Conservation (phyloP, 164 flowering plant genomes). For the Kalanchoe fedtschenkoi region DNA sequence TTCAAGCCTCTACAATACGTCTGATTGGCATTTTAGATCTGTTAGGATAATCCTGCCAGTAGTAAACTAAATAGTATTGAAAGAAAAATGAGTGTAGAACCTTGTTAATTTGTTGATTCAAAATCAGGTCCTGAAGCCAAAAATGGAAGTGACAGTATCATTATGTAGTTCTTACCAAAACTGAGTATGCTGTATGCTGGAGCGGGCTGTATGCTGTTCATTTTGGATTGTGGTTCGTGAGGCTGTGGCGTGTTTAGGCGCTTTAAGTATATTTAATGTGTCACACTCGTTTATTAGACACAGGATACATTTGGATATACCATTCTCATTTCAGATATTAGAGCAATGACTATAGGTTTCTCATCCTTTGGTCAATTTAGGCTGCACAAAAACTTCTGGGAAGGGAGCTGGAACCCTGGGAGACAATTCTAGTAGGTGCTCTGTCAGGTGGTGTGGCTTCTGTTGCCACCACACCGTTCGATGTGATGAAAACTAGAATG, state of each 20-base stretch:
- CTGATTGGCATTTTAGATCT: not conserved
- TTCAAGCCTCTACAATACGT: not conserved
- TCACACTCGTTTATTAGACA: not conserved
- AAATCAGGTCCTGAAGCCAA: not conserved
- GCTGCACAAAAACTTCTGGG: constrained; percentile 50
- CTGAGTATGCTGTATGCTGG: too few species aligned
- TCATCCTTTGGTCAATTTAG: constrained; percentile 18
- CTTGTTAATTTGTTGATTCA: too few species aligned
- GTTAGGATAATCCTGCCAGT: too few species aligned
- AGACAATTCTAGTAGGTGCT: constrained; percentile 82
- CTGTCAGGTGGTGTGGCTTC: constrained; percentile 93
- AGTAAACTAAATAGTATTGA: not conserved
- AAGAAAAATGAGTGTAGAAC: not conserved
- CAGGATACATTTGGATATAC: not conserved
- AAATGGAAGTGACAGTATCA: not conserved
- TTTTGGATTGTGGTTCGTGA: not conserved
- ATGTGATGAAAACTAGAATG: constrained; percentile 94
- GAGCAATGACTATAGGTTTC: not conserved
- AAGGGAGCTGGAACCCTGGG: constrained; percentile 94
- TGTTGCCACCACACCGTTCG: constrained; percentile 88
- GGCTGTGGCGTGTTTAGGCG: not conserved
- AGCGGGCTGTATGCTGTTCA: not conserved
- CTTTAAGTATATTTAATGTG: not conserved
- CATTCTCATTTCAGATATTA: not conserved
- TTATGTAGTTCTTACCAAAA: too few species aligned